Conservation (phyloP, 768 basidiomycete species). For the Austroboletus eburneus region DNA sequence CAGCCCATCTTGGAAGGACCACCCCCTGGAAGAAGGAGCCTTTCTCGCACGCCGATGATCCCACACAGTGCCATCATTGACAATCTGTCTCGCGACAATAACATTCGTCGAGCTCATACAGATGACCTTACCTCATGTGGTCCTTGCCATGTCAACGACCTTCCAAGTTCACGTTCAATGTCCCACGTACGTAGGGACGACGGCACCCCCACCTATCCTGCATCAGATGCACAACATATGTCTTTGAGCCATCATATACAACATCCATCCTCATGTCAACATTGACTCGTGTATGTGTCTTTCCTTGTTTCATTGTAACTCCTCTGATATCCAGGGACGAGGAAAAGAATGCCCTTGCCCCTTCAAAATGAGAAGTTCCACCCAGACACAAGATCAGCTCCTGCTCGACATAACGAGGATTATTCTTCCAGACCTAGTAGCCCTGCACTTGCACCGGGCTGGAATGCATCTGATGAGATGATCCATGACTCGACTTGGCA, state of each 20-base stretch:
- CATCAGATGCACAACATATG: constrained; percentile 36
- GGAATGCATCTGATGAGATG: constrained; percentile 9
- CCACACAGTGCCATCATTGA: constrained; percentile 9
- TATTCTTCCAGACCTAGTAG: constrained; percentile 5
- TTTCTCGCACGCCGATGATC: constrained; percentile 21
- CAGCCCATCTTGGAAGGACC: constrained; percentile 12
- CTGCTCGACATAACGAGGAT: constrained; percentile 9
- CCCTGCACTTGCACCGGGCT: constrained; percentile 4
- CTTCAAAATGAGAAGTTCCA: constrained; percentile 32
- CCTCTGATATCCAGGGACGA: constrained; percentile 25
- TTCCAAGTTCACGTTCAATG: constrained; percentile 18
- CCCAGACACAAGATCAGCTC: constrained; percentile 14
- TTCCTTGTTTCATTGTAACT: constrained; percentile 17
- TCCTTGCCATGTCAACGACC: constrained; percentile 12
- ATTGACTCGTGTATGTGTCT: constrained; percentile 19
- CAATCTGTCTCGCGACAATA: constrained; percentile 12
- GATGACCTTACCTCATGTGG: constrained; percentile 19
- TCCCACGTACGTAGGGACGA: constrained; percentile 17
- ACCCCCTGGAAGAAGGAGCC: constrained; percentile 14
- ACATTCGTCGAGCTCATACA: constrained; percentile 14
- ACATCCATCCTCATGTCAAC: constrained; percentile 27
- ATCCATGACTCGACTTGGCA: constrained; percentile 10
- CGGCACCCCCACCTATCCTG: constrained; percentile 16
- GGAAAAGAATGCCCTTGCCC: constrained; percentile 36
- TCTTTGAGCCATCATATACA: constrained; percentile 29